Percentiles rank a stretch among this genome's conserved stretches.
These are phyloP conservation scores for Tanozyma kutaoensis DNA, from an alignment of 805 yeast species.

Conservation along the genomic window DNA sequence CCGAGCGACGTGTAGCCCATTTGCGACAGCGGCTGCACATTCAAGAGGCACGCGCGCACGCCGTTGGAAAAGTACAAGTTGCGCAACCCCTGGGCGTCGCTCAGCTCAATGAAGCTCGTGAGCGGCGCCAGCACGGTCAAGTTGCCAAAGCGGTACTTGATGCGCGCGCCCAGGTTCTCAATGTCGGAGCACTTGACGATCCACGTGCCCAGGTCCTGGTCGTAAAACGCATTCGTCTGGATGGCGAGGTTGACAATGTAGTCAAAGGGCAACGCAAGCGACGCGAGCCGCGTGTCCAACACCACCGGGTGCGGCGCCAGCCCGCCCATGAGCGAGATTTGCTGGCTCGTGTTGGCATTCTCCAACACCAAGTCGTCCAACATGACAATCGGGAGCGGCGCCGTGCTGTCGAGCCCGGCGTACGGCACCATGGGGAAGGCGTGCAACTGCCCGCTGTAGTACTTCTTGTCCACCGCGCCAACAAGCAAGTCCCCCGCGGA, in stretches of 20 bases:
- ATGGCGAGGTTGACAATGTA: slow-evolving; percentile 49
- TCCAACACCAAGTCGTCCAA: slow-evolving; percentile 8
- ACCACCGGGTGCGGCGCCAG: slow-evolving; percentile 35
- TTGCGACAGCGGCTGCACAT: slow-evolving; percentile 31
- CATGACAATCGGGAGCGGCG: slow-evolving; percentile 15
- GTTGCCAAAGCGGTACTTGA: slow-evolving; percentile 42
- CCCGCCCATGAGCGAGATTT: slow-evolving; percentile 22
- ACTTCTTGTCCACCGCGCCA: slow-evolving; percentile 43
- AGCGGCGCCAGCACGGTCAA: slow-evolving; percentile 37
- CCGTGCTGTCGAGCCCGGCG: slow-evolving; percentile 4
- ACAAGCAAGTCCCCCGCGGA: slow-evolving; percentile 29
- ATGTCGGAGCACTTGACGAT: slow-evolving; percentile 44
- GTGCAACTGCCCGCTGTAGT: slow-evolving; percentile 32
- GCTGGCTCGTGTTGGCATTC: slow-evolving; percentile 3
- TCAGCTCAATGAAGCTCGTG: slow-evolving; percentile 22
- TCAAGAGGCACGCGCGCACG: slow-evolving; percentile 40
- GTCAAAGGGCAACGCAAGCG: slow-evolving; percentile 40
- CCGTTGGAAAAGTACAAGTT: slow-evolving; percentile 39
- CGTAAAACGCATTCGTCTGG: slow-evolving; percentile 56
- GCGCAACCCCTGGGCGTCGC: slow-evolving; percentile 20
- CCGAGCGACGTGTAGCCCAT: slow-evolving; percentile 47
- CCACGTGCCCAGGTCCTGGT: slow-evolving; percentile 37
- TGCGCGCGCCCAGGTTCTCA: slow-evolving; percentile 30
- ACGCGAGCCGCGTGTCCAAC: slow-evolving; percentile 41
- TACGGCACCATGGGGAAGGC: slow-evolving; percentile 26